phyloP scores from a whole-genome alignment of 257 asterid species.

The Scutellaria barbata region DNA sequence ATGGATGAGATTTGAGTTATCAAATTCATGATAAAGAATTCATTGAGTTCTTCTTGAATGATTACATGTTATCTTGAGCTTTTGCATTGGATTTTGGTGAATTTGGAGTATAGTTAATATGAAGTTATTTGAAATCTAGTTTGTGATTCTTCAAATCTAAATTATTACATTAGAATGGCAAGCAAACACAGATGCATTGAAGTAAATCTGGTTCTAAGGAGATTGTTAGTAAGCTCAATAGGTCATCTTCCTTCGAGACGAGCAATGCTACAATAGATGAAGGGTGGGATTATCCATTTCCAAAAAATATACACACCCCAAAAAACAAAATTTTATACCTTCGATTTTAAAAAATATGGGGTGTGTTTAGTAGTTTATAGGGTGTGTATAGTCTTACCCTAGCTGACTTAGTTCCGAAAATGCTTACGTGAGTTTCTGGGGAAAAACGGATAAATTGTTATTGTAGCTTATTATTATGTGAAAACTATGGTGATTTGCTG shows the following conservation, averaged over 20 bases:
- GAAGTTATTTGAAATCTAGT: background rate
- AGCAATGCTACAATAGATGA: no score
- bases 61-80: background rate
- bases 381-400: no score
- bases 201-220: background rate
- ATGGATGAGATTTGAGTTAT: background rate
- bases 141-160: background rate
- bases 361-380: no score
- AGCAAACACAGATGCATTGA: background rate
- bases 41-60: background rate
- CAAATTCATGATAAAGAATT: background rate
- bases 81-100: background rate
- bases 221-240: no score
- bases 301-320: no score
- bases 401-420: no score
- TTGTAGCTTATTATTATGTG: background rate
- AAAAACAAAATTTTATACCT: no score
- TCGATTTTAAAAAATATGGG: no score
- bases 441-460: background rate
- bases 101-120: background rate
- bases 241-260: no score
- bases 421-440: no score
- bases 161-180: background rate
- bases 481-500: background rate
- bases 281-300: no score